phyloP scores from a whole-genome alignment of 2,329 filamentous ascomycete species.

The Penicillium digitatum region DNA sequence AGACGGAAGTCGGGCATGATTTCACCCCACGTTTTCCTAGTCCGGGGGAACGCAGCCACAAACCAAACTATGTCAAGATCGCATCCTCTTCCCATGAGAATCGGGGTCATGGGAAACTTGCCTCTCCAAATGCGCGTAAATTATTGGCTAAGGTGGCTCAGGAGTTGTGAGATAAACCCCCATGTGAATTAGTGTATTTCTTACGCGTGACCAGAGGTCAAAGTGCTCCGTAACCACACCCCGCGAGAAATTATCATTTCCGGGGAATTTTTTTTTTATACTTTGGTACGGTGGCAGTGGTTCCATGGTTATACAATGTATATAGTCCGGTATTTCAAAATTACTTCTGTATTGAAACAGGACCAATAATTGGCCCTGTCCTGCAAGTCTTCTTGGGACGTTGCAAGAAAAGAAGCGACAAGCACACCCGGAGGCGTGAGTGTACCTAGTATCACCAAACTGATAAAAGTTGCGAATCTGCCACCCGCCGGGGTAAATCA shows the following conservation, averaged over 20 bases:
- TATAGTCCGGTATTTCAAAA: not conserved
- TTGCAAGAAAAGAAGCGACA: not conserved
- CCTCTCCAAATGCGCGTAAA: not conserved
- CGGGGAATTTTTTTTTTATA: not conserved
- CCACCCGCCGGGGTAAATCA: not conserved
- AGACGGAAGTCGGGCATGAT: slow-evolving; percentile 1
- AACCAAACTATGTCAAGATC: not conserved
- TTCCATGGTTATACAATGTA: not conserved
- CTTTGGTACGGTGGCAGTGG: not conserved
- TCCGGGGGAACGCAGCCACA: not conserved
- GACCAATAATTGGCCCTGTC: too few relatives aligned
- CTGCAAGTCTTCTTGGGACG: too few relatives aligned
- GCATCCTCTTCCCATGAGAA: not conserved
- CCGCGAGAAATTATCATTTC: not conserved
- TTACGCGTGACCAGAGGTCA: not conserved
- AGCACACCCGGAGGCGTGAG: not conserved
- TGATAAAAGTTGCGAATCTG: not conserved
- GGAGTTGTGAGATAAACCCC: too few relatives aligned
- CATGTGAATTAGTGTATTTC: not conserved
- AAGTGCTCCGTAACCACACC: not conserved
- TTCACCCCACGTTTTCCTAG: slow-evolving; percentile 3
- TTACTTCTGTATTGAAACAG: not conserved
- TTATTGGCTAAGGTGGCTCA: too few relatives aligned
- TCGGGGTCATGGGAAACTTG: not conserved
- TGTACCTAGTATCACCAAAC: not conserved